phyloP scores from a whole-genome alignment of 371 early-diverging fungal species.

The Mucor irregularis region DNA sequence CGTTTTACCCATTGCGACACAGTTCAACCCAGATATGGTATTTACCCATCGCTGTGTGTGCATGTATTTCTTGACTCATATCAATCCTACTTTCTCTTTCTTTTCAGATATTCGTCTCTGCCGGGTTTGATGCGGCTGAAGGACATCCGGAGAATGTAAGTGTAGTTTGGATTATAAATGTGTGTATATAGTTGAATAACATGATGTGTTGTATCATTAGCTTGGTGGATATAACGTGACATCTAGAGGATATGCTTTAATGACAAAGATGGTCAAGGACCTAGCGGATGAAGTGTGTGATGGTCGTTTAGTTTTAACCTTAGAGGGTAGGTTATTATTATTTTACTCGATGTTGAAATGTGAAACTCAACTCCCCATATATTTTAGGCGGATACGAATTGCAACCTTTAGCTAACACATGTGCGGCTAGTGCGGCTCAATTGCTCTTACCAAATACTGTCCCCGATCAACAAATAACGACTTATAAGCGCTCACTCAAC shows the following conservation, averaged over 20 bases:
- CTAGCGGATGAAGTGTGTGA: constrained; percentile 54
- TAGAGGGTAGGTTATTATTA: constrained; percentile 43
- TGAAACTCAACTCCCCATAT: background rate
- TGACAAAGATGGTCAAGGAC: constrained; percentile 58
- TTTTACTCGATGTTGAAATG: background rate
- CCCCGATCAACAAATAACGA: constrained; percentile 38
- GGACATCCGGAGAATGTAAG: constrained; percentile 66
- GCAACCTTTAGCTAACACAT: constrained; percentile 45
- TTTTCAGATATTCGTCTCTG: constrained; percentile 58
- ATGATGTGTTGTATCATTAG: constrained; percentile 32
- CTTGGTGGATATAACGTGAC: constrained; percentile 63
- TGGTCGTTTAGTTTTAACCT: constrained; percentile 54
- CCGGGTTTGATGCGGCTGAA: constrained; percentile 71
- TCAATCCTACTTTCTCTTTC: background rate
- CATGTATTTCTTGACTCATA: background rate
- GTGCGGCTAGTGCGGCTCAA: constrained; percentile 52
- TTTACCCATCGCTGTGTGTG: too few relatives aligned
- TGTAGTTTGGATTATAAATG: too few relatives aligned
- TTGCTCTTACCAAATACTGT: constrained; percentile 38
- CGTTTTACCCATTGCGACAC: constrained; percentile 59
- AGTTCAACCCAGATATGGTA: constrained; percentile 67
- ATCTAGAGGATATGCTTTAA: constrained; percentile 55
- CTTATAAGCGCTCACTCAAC: constrained; percentile 43
- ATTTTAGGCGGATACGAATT: constrained; percentile 51
- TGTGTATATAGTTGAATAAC: too few relatives aligned